Conservation (phyloP, 106 monocot genomes). For the Posidonia australis region DNA sequence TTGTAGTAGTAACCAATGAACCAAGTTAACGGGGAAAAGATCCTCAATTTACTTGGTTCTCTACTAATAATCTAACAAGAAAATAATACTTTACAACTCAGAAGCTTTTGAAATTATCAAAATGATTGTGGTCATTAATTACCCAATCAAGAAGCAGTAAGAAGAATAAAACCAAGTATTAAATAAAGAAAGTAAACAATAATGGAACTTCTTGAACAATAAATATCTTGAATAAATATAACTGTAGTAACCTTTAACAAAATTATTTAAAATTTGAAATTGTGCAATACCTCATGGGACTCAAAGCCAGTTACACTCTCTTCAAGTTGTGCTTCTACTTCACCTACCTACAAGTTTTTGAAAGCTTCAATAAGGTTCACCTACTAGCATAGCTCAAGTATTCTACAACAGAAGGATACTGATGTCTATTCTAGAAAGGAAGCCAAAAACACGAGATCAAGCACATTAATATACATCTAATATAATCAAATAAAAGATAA, state of each 20-base stretch:
- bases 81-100: no score
- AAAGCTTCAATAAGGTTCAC: conserved; percentile 66
- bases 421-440: conserved; percentile 24
- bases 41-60: no score
- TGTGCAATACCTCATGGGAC: conserved; percentile 37
- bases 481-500: background rate
- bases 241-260: background rate
- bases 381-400: conserved; percentile 40
- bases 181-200: no score
- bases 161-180: no score
- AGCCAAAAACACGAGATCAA: background rate
- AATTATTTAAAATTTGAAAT: background rate
- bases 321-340: conserved; percentile 35
- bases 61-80: no score
- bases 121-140: background rate
- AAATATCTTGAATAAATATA: background rate
- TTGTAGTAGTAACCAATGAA: no score
- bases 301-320: conserved; percentile 49
- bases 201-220: no score
- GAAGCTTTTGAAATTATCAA: background rate
- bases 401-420: conserved; percentile 55
- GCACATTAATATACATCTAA: background rate
- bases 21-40: background rate
- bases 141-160: no score
- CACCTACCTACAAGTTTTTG: conserved; percentile 61